Evolutionary conservation across 1,284 basidiomycete genomes (phyloP).

Genomic region (Sanghuangporus weigelae): DNA sequence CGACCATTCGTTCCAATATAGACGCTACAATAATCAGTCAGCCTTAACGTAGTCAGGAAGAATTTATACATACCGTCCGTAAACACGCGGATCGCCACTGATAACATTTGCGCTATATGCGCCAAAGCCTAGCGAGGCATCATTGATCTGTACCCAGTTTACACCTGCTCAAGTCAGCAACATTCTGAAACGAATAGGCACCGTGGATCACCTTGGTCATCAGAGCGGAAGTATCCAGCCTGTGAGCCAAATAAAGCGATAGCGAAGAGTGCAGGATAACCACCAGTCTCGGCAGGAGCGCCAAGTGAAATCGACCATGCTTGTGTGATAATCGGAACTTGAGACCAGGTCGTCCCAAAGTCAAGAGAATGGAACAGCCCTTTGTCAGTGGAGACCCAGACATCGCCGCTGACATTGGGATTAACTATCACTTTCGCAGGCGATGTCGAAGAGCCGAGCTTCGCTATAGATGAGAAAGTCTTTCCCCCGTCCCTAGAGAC

Average conservation of each 20-base stretch:
- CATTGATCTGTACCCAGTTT: constrained; percentile 59
- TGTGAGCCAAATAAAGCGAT: constrained; percentile 45
- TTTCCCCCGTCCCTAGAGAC: constrained; percentile 49
- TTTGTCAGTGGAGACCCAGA: constrained; percentile 58
- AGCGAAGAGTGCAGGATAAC: constrained; percentile 52
- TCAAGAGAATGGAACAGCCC: constrained; percentile 59
- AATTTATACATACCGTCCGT: constrained; percentile 40
- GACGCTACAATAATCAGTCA: constrained; percentile 34
- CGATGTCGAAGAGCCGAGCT: constrained; percentile 43
- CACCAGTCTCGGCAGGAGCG: constrained; percentile 42
- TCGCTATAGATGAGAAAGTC: constrained; percentile 41
- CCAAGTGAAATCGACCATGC: constrained; percentile 58
- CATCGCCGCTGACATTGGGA: constrained; percentile 43
- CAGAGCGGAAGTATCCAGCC: constrained; percentile 52
- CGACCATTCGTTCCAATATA: constrained; percentile 63
- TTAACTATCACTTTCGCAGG: constrained; percentile 50
- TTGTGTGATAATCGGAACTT: constrained; percentile 41
- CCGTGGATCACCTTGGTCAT: constrained; percentile 31
- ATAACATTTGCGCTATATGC: constrained; percentile 42
- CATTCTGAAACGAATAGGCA: neutral
- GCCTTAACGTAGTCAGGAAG: constrained; percentile 6
- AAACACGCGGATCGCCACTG: constrained; percentile 48
- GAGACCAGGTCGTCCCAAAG: constrained; percentile 44
- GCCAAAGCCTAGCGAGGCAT: constrained; percentile 56
- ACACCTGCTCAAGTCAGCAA: constrained; percentile 29